Evolutionary conservation across 495 filamentous ascomycete genomes (phyloP), one percentile per base, ranked within the genome.

Genomic region (Aspergillus mulundensis): DNA sequence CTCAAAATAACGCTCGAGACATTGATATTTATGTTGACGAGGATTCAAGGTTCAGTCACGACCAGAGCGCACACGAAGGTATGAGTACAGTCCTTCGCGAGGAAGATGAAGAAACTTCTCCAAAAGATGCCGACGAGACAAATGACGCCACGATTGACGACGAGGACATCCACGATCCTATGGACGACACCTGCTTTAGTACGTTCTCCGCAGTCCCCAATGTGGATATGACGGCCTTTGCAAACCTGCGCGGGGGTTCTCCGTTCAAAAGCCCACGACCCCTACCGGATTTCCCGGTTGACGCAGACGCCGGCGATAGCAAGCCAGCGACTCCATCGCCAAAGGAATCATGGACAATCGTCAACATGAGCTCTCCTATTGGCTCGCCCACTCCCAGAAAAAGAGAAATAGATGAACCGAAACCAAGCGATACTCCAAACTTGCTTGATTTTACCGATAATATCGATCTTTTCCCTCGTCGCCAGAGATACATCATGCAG

Each of bases 371-470:
- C 41, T 77, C 81, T 8, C 76, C 80, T 2, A 30, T 56, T 24
- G 70, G 61, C n/a, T 82, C 81, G 3, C 80, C 85, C 50, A 88
- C 87, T 1, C 86, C 88, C 1, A 77, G 82, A 19, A 63, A 73
- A 54, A 71, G 70, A 61, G 81, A 81, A 8, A 85, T 84, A n/a
- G 89, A 88, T 56, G 52, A 59, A 23, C 56, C 46, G 5, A 46
- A 64, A 4, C 51, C 61, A 7, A 51, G 41, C n/a, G 65, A 62
- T 12, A 67, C 64, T 3, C 60, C 81, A 82, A 74, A 74, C 28
- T 79, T 97, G 25, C 81, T 96, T 51, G 93, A 98, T 65, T 93
- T 97, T 53, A 91, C 89, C 0, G 89, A 90, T 36, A 87, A 92
- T 61, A 78, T 91, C 61, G 82, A 81, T 57, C 74, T 79, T 38